Evolutionary conservation across 2,329 filamentous ascomycete species (phyloP), one percentile per base, ranked within the genome.

Genomic region (Stylonectria norvegica): DNA sequence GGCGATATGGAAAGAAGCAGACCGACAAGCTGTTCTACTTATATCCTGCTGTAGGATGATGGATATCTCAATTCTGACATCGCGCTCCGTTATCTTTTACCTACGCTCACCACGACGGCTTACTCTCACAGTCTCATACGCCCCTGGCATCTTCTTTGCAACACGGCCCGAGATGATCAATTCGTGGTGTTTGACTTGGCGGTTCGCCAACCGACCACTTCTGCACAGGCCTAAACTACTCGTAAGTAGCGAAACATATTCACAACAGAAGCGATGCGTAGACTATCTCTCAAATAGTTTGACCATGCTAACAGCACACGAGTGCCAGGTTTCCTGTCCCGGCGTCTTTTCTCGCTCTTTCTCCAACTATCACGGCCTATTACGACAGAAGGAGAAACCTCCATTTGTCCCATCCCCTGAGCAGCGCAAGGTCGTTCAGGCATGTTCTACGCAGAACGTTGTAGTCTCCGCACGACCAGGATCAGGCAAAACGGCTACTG

Each of bases 391-490:
- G 6, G 36, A 14, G 18, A 40, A 30, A 11, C 36, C 43, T 5
- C 10, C 29, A 2, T 52, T 52, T 19, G 18, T 4, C 5, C 52
- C 56, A 19, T 62, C 59, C 2, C 12, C 34, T 4, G 56, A 60
- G 23, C 60, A 63, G 35, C 14, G 36, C 5, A 36, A 36, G 14
- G 47, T 62, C 9, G 57, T 57, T 8, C 36, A 47, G 5, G 36
- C 53, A 2, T 55, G 55, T 14, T 28, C 34, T 10, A 39, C 28
- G 5, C 45, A 59, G 20, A 61, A 63, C 44, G 51, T 60, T 2
- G 47, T 63, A 5, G 59, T 63, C 9, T 62, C 60, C 1, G 61
- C 59, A 4, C 51, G 58, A 14, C 60, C 61, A 5, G 60, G 60
- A 0, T 59, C 61, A 2, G 60, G 61, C 2, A 63, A 63, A 36